Base-by-base conservation (phyloP, 164 flowering plant species). In the Nelumbo lutea region DNA sequence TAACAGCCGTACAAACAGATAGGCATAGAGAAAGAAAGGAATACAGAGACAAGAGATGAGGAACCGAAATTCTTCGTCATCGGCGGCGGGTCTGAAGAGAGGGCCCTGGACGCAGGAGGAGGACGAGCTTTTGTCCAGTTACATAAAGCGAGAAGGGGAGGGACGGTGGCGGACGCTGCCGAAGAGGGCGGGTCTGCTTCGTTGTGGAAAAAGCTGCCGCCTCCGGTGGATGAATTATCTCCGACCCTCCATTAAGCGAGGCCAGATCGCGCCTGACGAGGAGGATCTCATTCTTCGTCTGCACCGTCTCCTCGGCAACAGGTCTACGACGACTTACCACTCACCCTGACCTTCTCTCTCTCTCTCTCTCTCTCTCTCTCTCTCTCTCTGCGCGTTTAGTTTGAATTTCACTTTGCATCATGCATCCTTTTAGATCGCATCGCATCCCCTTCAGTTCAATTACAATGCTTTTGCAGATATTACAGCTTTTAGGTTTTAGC, bases 191-290 rank as follows among this genome's bases (percentile, higher is more conserved):
- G 68, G 68, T 1, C 58, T 65, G 3, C 59, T 65, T 3, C 68
- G 68, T 5, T 65, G 68, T 5, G 68, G 68, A 3, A 65, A 65
- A 27, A 65, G 68, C 45, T 65, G 68, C 8, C 57, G 68, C 10
- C 68, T 65, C 58, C 58, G 68, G 45, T 65, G 68, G 68, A 65
- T 65, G 45, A 65, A 65, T 15, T 65, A 65, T 52, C 68, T 65
- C 44, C 42, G 68, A 11, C 68, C 68, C 5, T 48, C 51, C 15
- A 42, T 65, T 10, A 65, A 65, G 27, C 57, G 68, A 5, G 68
- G 68, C 15, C 51, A 65, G 51, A 46, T 65, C 59, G 13, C 68
- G 51, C 44, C 38, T 51, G 68, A 65, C 6, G 68, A 65, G 7
- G 68, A 65, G 8, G 68, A 65, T 50, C 68, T 65, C 9, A 65